Percentiles rank a stretch among this genome's conserved stretches.
phyloP scores from a whole-genome alignment of 805 yeast species.

The Ogataea zsoltii region DNA sequence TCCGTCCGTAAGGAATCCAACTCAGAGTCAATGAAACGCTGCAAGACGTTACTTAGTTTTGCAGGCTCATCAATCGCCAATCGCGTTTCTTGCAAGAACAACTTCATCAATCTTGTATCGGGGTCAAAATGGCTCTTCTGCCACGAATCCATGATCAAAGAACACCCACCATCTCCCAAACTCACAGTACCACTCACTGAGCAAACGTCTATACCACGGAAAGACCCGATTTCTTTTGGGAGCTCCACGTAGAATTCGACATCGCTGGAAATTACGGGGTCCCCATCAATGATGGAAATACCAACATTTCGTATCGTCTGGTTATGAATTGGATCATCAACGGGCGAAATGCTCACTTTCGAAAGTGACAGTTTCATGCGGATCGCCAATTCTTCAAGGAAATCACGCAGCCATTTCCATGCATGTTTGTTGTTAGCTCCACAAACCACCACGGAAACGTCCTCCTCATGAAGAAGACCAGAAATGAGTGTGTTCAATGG shows the following conservation, averaged over 20 bases:
- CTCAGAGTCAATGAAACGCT: not conserved
- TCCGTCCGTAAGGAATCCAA: not conserved
- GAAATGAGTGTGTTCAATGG: conserved; percentile 9
- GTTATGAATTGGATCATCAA: conserved; percentile 5
- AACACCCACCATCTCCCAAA: not conserved
- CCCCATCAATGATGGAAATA: conserved; percentile 7
- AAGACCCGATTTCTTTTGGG: conserved; percentile 3
- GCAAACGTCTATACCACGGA: not conserved
- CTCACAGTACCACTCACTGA: conserved; percentile 6
- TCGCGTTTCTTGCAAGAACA: conserved; percentile 9
- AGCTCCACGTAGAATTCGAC: not conserved
- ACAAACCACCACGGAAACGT: conserved; percentile 1
- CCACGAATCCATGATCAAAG: conserved; percentile 16
- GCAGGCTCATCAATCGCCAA: conserved; percentile 5
- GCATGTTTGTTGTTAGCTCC: conserved; percentile 3
- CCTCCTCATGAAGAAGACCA: conserved; percentile 3
- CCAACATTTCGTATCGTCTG: conserved; percentile 7
- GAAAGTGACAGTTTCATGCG: conserved; percentile 1
- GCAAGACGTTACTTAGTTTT: not conserved
- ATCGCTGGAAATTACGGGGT: conserved; percentile 4
- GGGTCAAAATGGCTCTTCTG: conserved; percentile 24
- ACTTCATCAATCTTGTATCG: not conserved
- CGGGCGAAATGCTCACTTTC: not conserved
- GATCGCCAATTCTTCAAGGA: conserved; percentile 7
- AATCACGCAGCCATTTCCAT: conserved; percentile 11